These are phyloP conservation scores for Ochetophila trinervis DNA, from an alignment of 306 rosid genomes.

Conservation along the genomic window DNA sequence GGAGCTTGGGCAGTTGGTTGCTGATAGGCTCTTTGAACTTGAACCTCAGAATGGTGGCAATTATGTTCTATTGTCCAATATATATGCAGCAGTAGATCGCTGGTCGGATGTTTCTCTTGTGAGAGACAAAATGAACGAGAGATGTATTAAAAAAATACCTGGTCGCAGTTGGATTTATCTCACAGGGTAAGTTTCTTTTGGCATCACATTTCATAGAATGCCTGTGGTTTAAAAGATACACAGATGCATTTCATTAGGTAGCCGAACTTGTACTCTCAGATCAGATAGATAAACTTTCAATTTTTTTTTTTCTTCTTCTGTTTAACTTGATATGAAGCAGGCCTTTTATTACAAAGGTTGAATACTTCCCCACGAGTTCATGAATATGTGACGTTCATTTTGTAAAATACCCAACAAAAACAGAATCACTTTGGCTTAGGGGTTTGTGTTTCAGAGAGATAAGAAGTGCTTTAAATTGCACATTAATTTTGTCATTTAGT, in stretches of 20 bases:
- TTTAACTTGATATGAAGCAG: too few species aligned
- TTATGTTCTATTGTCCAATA: conserved; percentile 66
- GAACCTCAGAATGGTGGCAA: conserved; percentile 63
- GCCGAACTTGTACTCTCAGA: not conserved
- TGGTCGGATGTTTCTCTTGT: conserved; percentile 69
- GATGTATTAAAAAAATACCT: conserved; percentile 54
- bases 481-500: too few species aligned
- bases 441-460: too few species aligned
- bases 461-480: too few species aligned
- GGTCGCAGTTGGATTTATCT: conserved; percentile 43
- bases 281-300: not conserved
- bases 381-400: not conserved
- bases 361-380: too few species aligned
- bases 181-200: not conserved
- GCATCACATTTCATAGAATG: not conserved
- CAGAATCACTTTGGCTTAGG: too few species aligned
- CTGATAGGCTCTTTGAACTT: conserved; percentile 50
- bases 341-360: too few species aligned
- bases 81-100: conserved; percentile 60
- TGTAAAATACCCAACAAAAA: not conserved
- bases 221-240: not conserved
- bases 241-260: not conserved
- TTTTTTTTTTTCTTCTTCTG: too few species aligned
- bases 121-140: conserved; percentile 61
- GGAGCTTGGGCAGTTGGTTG: conserved; percentile 61